A percentile compares a stretch with the other conserved stretches of the same genome.
These are phyloP conservation scores for Periconia digitata DNA, from an alignment of 2,329 filamentous ascomycete species.

Conservation along the genomic window DNA sequence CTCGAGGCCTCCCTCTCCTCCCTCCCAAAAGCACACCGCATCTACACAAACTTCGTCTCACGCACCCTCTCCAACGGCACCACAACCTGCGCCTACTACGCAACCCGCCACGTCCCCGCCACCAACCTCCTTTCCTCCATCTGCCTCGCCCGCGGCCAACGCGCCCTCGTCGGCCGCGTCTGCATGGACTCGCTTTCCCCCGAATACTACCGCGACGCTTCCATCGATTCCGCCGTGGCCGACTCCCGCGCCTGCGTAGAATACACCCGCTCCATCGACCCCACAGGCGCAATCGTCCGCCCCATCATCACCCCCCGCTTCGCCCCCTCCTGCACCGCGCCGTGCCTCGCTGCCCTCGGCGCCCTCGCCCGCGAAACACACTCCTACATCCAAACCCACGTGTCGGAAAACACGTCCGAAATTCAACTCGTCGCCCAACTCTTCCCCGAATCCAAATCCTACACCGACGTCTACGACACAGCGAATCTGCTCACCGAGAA, in stretches of 20 bases:
- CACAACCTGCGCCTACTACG: slow-evolving; percentile 92
- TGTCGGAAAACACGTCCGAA: slow-evolving; percentile 80
- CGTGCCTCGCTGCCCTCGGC: slow-evolving; percentile 65
- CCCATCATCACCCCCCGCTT: slow-evolving; percentile 78
- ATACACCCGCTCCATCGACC: slow-evolving; percentile 69
- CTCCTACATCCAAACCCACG: slow-evolving; percentile 82
- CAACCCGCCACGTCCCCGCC: slow-evolving; percentile 79
- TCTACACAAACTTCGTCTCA: slow-evolving; percentile 77
- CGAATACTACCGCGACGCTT: slow-evolving; percentile 76
- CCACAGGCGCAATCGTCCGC: slow-evolving; percentile 63
- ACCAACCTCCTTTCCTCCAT: slow-evolving; percentile 91
- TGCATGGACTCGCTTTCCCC: slow-evolving; percentile 86
- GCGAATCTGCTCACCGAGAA: slow-evolving; percentile 67
- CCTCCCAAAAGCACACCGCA: slow-evolving; percentile 62
- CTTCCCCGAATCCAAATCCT: slow-evolving; percentile 66
- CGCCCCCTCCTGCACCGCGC: slow-evolving; percentile 56
- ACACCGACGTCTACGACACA: slow-evolving; percentile 78
- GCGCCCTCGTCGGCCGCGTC: slow-evolving; percentile 89
- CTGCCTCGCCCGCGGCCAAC: slow-evolving; percentile 77
- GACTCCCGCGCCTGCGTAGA: slow-evolving; percentile 46
- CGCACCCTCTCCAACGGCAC: slow-evolving; percentile 87
- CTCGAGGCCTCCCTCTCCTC: slow-evolving; percentile 76
- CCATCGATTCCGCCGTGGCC: slow-evolving; percentile 61
- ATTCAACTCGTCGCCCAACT: slow-evolving; percentile 68
- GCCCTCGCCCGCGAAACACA: slow-evolving; percentile 62